These are phyloP conservation scores for Theobroma cacao DNA, from an alignment of 345 rosid genomes.

Conservation along the genomic window DNA sequence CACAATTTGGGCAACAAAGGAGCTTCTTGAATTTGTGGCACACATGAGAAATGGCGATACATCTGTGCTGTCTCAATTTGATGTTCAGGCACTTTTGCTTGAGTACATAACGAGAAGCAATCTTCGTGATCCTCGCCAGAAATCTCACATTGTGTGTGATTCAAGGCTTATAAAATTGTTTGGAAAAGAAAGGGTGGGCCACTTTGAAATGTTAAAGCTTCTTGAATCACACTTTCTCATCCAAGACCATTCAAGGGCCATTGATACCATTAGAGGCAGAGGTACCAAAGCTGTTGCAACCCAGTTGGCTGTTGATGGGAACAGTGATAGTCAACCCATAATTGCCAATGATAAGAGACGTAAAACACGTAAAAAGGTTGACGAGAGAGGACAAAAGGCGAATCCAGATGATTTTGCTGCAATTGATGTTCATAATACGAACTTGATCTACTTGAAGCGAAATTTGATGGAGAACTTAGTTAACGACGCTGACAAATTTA, in stretches of 20 bases:
- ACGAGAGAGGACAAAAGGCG: constrained; percentile 39
- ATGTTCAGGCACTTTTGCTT: constrained; percentile 68
- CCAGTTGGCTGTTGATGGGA: constrained; percentile 30
- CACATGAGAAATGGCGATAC: constrained; percentile 73
- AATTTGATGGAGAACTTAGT: constrained; percentile 62
- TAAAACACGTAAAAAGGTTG: constrained; percentile 48
- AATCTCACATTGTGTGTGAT: constrained; percentile 75
- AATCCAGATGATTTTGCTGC: constrained; percentile 72
- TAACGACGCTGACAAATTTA: constrained; percentile 60
- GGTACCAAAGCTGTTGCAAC: constrained; percentile 34
- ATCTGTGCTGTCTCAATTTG: constrained; percentile 53
- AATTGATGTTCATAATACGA: constrained; percentile 78
- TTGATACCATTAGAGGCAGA: constrained; percentile 29
- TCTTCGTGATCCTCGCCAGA: constrained; percentile 74
- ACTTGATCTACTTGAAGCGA: constrained; percentile 69
- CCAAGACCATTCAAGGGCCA: constrained; percentile 38
- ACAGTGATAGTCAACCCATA: constrained; percentile 27
- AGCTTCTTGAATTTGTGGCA: constrained; percentile 78
- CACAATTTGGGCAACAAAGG: constrained; percentile 79
- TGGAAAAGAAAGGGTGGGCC: constrained; percentile 65
- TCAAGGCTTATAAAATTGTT: constrained; percentile 63
- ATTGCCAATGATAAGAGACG: constrained; percentile 44
- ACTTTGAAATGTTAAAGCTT: constrained; percentile 89
- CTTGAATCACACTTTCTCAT: constrained; percentile 71
- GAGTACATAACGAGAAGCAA: constrained; percentile 64